Conservation (phyloP, 169 alveolate species). For the Besnoitia besnoiti region DNA sequence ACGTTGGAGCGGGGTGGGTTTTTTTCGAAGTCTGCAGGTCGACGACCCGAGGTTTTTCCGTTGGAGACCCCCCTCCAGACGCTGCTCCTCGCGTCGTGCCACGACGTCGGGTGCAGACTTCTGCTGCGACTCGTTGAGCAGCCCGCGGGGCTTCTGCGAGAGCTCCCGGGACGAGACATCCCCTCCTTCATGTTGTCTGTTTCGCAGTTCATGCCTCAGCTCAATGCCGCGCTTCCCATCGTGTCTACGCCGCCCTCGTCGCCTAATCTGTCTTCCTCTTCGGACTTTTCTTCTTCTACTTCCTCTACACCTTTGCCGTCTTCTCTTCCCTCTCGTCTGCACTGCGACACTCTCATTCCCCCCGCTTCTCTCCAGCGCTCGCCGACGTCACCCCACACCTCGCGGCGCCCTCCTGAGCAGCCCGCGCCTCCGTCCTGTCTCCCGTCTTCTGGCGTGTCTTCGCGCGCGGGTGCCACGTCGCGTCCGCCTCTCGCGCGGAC, state of each 20-base stretch:
- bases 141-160: conserved; percentile 7
- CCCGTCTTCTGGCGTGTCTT: not conserved
- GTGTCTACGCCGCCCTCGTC: too few species aligned
- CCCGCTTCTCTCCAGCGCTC: not conserved
- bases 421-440: not conserved
- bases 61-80: too few species aligned
- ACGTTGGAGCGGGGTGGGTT: not conserved
- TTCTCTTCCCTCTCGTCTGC: not conserved
- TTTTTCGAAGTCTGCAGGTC: not conserved
- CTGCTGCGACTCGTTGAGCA: not conserved
- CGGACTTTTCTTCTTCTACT: not conserved
- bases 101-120: not conserved
- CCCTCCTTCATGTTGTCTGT: conserved; percentile 28
- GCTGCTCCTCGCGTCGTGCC: not conserved
- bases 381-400: not conserved
- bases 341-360: not conserved
- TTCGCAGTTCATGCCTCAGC: not conserved
- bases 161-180: not conserved
- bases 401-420: not conserved
- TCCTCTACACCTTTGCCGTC: not conserved
- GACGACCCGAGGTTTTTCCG: not conserved
- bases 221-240: too few species aligned
- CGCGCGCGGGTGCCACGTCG: too few species aligned
- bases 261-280: not conserved
- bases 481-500: not conserved